Conservation (phyloP, 2,329 filamentous ascomycete species). For the Cylindrodendrum hubeiense region DNA sequence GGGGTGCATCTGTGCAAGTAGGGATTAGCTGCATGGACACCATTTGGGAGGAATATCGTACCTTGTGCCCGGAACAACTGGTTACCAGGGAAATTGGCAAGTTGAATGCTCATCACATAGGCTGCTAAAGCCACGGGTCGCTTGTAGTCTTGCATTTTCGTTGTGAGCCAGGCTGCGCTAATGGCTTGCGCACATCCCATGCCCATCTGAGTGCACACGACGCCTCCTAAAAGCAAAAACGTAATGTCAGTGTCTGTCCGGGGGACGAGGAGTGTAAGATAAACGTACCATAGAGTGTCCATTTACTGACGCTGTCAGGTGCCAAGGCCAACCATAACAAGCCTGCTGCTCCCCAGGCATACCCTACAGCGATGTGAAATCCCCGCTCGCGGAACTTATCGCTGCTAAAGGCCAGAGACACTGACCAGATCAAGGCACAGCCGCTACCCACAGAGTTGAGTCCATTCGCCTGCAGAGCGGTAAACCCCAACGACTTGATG, state of each 20-base stretch:
- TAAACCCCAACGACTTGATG: conserved; percentile 46
- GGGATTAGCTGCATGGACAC: not conserved
- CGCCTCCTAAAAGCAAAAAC: conserved; percentile 39
- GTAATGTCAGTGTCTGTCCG: no score
- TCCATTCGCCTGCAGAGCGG: conserved; percentile 43
- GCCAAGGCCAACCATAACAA: conserved; percentile 45
- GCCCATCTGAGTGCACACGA: conserved; percentile 49
- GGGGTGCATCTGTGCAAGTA: conserved; percentile 38
- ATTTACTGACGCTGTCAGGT: conserved; percentile 37
- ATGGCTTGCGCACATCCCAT: conserved; percentile 49
- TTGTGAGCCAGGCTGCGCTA: conserved; percentile 46
- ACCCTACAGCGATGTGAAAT: conserved; percentile 44
- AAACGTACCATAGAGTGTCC: conserved; percentile 42
- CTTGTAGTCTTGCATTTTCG: conserved; percentile 47
- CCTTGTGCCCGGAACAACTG: conserved; percentile 45
- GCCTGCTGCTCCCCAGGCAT: conserved; percentile 43
- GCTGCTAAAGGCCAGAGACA: conserved; percentile 44
- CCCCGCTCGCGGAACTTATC: conserved; percentile 45
- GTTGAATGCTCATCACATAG: conserved; percentile 48
- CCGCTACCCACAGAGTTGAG: conserved; percentile 46
- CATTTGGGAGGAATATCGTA: conserved; percentile 6
- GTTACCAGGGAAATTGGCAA: conserved; percentile 48
- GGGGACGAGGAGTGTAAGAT: no score
- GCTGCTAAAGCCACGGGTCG: conserved; percentile 45
- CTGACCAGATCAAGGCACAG: conserved; percentile 43